These are phyloP conservation scores for Microglena sp. DNA, from an alignment of 139 green algal genomes.

Conservation along the genomic window DNA sequence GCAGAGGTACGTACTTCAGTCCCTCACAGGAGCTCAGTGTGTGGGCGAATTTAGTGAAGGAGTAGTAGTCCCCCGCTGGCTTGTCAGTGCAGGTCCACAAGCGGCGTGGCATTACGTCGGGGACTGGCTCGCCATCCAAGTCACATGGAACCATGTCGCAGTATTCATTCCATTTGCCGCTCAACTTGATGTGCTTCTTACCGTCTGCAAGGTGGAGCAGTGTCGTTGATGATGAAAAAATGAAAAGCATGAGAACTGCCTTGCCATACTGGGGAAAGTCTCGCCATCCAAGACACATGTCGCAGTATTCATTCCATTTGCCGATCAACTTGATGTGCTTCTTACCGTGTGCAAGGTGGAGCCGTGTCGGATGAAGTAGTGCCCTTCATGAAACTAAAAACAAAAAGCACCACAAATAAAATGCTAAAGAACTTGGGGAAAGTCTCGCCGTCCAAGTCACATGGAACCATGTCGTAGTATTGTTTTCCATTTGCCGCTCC, in stretches of 20 bases:
- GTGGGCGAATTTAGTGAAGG: constrained; percentile 82
- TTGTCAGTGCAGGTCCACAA: constrained; percentile 69
- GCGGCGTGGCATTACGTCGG: constrained; percentile 30
- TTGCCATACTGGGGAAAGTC: too few relatives aligned
- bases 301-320: constrained; percentile 75
- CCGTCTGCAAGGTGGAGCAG: constrained; percentile 37
- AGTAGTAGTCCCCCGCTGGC: constrained; percentile 78
- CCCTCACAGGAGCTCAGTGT: constrained; percentile 58
- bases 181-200: constrained; percentile 51
- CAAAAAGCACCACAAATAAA: too few relatives aligned
- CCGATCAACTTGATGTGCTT: constrained; percentile 60
- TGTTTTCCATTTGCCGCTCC: constrained; percentile 82
- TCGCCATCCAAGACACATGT: too few relatives aligned
- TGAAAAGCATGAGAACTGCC: too few relatives aligned
- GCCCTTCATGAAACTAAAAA: too few relatives aligned
- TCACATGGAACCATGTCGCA: constrained; percentile 64
- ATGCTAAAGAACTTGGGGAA: too few relatives aligned
- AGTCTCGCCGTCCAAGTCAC: constrained; percentile 56
- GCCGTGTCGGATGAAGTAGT: too few relatives aligned
- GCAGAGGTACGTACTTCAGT: constrained; percentile 51
- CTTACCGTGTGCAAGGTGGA: constrained; percentile 48
- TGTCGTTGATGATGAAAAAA: too few relatives aligned
- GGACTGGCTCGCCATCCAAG: constrained; percentile 44
- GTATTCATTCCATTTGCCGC: constrained; percentile 76
- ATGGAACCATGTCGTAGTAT: constrained; percentile 55